These are phyloP conservation scores for Cystobasidium pallidum DNA, from an alignment of 1,284 basidiomycete species.

Conservation along the genomic window DNA sequence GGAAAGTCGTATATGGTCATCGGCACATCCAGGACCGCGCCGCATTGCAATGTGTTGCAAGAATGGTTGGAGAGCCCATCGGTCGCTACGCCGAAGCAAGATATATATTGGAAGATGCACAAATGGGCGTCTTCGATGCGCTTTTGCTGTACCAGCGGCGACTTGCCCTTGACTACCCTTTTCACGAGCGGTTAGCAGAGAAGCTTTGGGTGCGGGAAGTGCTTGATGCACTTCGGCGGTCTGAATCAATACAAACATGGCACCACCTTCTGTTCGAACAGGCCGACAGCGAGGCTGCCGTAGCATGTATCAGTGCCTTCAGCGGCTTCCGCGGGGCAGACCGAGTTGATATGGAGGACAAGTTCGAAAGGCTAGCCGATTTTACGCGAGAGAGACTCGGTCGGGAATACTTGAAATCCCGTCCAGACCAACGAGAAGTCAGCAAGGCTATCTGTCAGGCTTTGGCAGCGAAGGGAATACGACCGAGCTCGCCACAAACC, in stretches of 20 bases:
- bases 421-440: constrained; percentile 28
- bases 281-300: neutral
- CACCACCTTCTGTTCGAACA: constrained; percentile 5
- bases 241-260: constrained; percentile 37
- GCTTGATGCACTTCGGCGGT: constrained; percentile 26
- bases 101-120: constrained; percentile 20
- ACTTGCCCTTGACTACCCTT: neutral
- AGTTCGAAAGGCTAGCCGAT: constrained; percentile 14
- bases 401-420: neutral
- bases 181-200: constrained; percentile 25
- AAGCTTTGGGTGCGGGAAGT: constrained; percentile 38
- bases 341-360: constrained; percentile 41
- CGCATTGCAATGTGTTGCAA: constrained; percentile 14
- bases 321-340: constrained; percentile 35
- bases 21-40: constrained; percentile 27
- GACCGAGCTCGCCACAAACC: constrained; percentile 43
- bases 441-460: constrained; percentile 27
- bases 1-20: constrained; percentile 23
- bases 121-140: constrained; percentile 35
- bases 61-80: constrained; percentile 19
- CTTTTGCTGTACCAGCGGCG: constrained; percentile 8
- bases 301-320: constrained; percentile 40
- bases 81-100: constrained; percentile 23
- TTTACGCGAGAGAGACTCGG: constrained; percentile 16
- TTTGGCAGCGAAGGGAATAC: constrained; percentile 18